Evolutionary conservation across 2,329 filamentous ascomycete genomes (phyloP), one percentile per base, ranked within the genome.

Genomic region (Aspergillus hortae): DNA sequence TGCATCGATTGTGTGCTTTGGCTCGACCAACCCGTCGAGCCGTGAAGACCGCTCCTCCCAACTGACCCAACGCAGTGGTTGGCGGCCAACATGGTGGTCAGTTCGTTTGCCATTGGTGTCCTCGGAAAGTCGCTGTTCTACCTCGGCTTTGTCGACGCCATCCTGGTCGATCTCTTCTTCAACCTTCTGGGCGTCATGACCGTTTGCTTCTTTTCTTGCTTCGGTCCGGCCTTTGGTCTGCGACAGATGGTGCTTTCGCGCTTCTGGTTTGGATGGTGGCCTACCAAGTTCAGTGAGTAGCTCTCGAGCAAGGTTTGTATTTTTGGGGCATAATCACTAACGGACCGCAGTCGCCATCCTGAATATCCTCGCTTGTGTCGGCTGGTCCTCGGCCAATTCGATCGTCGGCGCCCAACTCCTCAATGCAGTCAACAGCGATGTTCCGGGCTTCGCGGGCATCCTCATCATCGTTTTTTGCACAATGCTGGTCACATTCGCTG

Each of bases 381-480:
- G 89, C 46, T 92, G 89, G 85, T 86, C 85, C 4, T 79, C 85
- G 0, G 85, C 91, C 58, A 92, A 94, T 64, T 81, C 83, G 49
- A 91, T 94, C 56, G 88, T 92, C 14, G 89, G 88, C 15, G 87
- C 88, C 0, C 86, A 92, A 67, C 79, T 92, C 6, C 79, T 94
- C 60, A 79, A 89, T 51, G 86, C 89, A 0, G 85, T 92, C 43
- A 91, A 90, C 65, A 65, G 70, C 43, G 70, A 80, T 46, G 83
- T 92, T 58, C 87, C 87, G 6, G 87, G 88, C 43, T 87, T 78
- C 64, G 88, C 87, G 1, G 89, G 88, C 17, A 87, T 94, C 55
- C 71, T 92, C 36, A 81, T 92, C 56, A 89, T 92, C 57, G 82
- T 86, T 9, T 67, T 84, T 47, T 81, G 80, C 58, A 90, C 87